Conservation (phyloP, 192 early-diverging fungal genomes). For the Pilaira anomala region DNA sequence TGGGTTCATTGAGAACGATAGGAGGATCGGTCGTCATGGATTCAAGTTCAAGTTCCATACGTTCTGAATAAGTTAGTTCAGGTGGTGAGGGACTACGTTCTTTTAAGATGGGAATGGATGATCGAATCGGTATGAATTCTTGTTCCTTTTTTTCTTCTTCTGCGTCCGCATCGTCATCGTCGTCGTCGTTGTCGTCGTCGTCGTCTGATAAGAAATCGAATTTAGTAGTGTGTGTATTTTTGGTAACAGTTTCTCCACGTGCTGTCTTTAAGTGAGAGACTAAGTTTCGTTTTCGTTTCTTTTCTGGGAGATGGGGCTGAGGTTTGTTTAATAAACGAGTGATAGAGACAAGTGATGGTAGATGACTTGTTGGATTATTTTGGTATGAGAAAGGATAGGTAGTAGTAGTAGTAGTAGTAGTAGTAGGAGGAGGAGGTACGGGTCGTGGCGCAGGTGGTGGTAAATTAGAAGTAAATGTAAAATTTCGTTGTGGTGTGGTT, state of each 20-base stretch:
- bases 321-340: neutral
- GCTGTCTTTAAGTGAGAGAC: conserved; percentile 2
- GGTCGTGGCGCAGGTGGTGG: too few species aligned
- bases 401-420: too few species aligned
- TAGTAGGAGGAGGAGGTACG: too few species aligned
- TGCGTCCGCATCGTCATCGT: too few species aligned
- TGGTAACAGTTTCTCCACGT: neutral
- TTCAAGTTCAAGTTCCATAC: neutral
- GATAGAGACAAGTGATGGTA: neutral
- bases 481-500: too few species aligned
- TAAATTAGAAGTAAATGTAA: too few species aligned
- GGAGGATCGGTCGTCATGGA: neutral
- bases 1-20: neutral
- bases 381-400: too few species aligned
- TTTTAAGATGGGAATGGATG: too few species aligned
- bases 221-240: too few species aligned
- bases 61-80: neutral
- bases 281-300: conserved; percentile 8
- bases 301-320: neutral
- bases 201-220: neutral
- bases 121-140: neutral
- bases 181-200: too few species aligned
- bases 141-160: too few species aligned
- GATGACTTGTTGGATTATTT: too few species aligned
- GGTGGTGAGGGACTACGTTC: neutral